These are phyloP conservation scores for Syzygium grande DNA, from an alignment of 345 rosid species.

Conservation along the genomic window DNA sequence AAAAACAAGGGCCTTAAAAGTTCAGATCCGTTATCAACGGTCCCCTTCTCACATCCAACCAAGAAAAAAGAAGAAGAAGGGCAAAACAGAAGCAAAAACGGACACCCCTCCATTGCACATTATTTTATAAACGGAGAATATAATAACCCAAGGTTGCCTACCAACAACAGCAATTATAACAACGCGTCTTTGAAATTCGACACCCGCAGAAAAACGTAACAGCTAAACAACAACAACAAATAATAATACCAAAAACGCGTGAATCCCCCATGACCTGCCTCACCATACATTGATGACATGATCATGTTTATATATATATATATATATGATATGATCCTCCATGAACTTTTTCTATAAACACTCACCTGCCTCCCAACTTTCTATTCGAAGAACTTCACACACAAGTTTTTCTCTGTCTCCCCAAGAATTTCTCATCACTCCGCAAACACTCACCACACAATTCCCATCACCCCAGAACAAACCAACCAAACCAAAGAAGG, in stretches of 20 bases:
- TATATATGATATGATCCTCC: background rate
- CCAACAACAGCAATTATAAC: slow-evolving; percentile 18
- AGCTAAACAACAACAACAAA: background rate
- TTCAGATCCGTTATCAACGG: slow-evolving; percentile 9
- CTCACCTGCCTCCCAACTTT: background rate
- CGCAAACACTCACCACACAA: background rate
- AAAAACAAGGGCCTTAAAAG: background rate
- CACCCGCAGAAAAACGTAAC: background rate
- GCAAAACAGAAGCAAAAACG: background rate
- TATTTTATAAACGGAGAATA: background rate
- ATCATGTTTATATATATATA: background rate
- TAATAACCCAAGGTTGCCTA: background rate
- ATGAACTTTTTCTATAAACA: background rate
- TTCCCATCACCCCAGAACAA: background rate
- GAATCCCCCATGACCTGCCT: background rate
- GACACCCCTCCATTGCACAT: background rate
- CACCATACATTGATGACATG: background rate
- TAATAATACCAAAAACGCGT: background rate
- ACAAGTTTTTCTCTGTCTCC: background rate
- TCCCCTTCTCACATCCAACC: background rate
- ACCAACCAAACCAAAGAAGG: background rate
- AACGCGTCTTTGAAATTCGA: slow-evolving; percentile 23
- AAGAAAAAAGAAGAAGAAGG: background rate
- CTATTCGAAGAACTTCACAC: background rate
- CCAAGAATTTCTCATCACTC: background rate